Conservation (phyloP, 106 monocot genomes). For the Platanthera zijinensis region DNA sequence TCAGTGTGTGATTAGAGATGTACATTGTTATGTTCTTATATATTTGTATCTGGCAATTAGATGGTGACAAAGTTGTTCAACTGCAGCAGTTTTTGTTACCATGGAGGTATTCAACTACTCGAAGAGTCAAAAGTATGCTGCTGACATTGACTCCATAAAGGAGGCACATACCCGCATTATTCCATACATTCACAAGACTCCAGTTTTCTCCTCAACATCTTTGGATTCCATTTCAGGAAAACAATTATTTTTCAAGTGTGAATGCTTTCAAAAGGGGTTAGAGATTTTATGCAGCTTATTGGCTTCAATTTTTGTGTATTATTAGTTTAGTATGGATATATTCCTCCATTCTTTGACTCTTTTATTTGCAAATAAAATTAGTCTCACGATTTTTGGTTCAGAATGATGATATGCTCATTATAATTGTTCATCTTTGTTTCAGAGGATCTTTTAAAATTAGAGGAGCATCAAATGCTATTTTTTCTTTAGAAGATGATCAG, state of each 20-base stretch:
- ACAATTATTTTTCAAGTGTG: constrained; percentile 77
- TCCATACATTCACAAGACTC: constrained; percentile 68
- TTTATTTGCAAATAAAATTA: neutral
- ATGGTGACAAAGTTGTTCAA: neutral
- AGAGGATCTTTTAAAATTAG: constrained; percentile 96
- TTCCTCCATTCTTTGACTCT: neutral
- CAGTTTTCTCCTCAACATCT: constrained; percentile 58
- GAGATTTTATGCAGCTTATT: constrained; percentile 7
- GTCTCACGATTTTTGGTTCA: too few relatives aligned
- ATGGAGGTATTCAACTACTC: constrained; percentile 32
- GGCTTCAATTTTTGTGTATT: neutral
- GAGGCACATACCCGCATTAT: constrained; percentile 65
- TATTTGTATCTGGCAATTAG: neutral
- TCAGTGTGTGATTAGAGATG: neutral
- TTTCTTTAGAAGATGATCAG: constrained; percentile 57
- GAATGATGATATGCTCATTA: neutral
- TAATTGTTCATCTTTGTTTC: neutral
- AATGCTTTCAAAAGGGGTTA: constrained; percentile 97
- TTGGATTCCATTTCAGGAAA: constrained; percentile 50
- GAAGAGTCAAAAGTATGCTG: constrained; percentile 46
- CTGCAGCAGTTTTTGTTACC: neutral
- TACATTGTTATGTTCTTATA: neutral
- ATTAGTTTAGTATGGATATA: neutral
- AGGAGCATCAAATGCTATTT: constrained; percentile 91
- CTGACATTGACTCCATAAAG: constrained; percentile 71